These are phyloP conservation scores for Candida frijolesensis DNA, from an alignment of 1,139 yeast species.

Conservation along the genomic window DNA sequence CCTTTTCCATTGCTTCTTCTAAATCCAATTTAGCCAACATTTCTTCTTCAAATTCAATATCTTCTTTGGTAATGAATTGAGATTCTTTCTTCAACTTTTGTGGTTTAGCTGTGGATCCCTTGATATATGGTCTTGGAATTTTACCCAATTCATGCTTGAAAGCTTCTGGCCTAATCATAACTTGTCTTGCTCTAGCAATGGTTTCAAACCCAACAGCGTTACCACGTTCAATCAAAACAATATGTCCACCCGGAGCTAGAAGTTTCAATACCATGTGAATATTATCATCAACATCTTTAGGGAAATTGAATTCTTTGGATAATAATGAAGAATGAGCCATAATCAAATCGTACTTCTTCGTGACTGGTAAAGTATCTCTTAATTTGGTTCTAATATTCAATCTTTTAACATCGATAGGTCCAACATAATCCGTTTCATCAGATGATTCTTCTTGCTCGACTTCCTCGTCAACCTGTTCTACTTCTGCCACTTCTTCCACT, in stretches of 20 bases:
- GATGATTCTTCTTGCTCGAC: constrained; percentile 16
- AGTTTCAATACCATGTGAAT: constrained; percentile 61
- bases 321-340: constrained; percentile 81
- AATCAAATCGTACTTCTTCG: constrained; percentile 72
- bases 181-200: constrained; percentile 86
- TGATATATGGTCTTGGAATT: constrained; percentile 70
- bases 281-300: constrained; percentile 71
- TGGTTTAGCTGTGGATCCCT: constrained; percentile 50
- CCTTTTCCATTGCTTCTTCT: constrained; percentile 18
- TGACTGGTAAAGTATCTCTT: constrained; percentile 49
- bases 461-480: constrained; percentile 15
- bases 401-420: constrained; percentile 60
- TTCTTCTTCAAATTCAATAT: constrained; percentile 34
- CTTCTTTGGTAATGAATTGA: constrained; percentile 38
- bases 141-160: constrained; percentile 57
- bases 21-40: constrained; percentile 30
- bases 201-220: constrained; percentile 87
- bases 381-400: constrained; percentile 57
- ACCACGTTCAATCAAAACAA: constrained; percentile 84
- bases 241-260: constrained; percentile 74
- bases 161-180: constrained; percentile 82
- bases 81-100: constrained; percentile 35
- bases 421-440: constrained; percentile 40
- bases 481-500: constrained; percentile 20
- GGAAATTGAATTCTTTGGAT: constrained; percentile 61